Percentiles rank a stretch among this genome's conserved stretches.
These are phyloP conservation scores for Dryadomyces quercus-mongolicae DNA, from an alignment of 2,329 filamentous ascomycete genomes.

Conservation along the genomic window DNA sequence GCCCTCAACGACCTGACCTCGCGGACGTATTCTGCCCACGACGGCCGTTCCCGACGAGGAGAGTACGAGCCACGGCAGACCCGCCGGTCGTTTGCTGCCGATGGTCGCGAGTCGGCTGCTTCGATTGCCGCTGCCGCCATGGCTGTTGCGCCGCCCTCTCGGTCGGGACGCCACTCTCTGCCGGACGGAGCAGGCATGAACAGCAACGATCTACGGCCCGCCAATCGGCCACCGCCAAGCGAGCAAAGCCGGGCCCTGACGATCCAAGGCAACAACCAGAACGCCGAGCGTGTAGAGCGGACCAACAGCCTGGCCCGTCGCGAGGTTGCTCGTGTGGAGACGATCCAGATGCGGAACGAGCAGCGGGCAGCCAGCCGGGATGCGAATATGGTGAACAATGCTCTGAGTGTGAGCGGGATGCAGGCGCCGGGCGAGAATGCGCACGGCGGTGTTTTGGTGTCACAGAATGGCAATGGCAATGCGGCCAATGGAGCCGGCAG, in stretches of 20 bases:
- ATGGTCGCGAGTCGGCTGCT: conserved; percentile 17
- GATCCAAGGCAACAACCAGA: conserved; percentile 1
- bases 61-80: conserved; percentile 30
- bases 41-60: conserved; percentile 6
- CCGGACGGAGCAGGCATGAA: conserved; percentile 20
- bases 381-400: neutral
- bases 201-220: conserved; percentile 21
- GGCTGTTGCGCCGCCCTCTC: neutral
- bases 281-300: conserved; percentile 27
- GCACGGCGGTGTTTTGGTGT: neutral
- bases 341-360: conserved; percentile 37
- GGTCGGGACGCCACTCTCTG: conserved; percentile 20
- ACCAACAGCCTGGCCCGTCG: conserved; percentile 36
- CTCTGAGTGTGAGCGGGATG: neutral
- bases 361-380: conserved; percentile 31
- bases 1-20: neutral
- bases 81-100: conserved; percentile 21
- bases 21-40: neutral
- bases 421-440: neutral
- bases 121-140: conserved; percentile 3
- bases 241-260: neutral
- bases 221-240: conserved; percentile 16
- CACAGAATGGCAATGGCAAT: conserved; percentile 15
- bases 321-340: conserved; percentile 39
- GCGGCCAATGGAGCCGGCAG: conserved; percentile 9